A percentile compares a stretch with the other conserved stretches of the same genome.
Conservation (phyloP, 208 protist genomes). For the Acanthamoeba triangularis region DNA sequence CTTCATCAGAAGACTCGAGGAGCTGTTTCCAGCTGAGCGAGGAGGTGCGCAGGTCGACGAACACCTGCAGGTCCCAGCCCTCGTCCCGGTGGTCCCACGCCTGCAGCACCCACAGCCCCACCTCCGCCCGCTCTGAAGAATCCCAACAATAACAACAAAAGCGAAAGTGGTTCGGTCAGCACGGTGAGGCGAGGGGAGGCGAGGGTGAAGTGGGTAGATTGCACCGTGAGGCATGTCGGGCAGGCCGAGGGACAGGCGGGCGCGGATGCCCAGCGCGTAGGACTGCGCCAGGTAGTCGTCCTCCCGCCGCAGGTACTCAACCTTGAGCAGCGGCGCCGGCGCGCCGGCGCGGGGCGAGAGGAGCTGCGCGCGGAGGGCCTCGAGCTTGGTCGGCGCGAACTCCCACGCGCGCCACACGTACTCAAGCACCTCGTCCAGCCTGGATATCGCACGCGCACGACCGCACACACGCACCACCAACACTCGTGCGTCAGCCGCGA, state of each 20-base stretch:
- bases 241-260: neutral
- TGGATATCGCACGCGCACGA: neutral
- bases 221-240: neutral
- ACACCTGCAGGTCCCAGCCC: neutral
- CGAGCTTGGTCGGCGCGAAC: neutral
- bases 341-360: neutral
- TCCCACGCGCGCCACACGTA: neutral
- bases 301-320: neutral
- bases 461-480: neutral
- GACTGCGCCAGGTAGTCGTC: neutral
- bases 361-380: neutral
- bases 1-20: neutral
- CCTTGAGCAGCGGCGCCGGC: neutral
- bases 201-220: neutral
- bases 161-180: neutral
- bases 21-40: neutral
- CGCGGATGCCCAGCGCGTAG: neutral
- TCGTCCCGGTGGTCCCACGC: neutral
- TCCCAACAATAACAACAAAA: neutral
- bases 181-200: neutral
- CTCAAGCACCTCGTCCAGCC: slow-evolving; percentile 7
- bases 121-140: neutral
- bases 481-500: neutral
- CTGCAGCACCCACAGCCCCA: neutral
- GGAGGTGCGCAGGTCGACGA: neutral